phyloP scores from a whole-genome alignment of 345 rosid genomes.

The Turnera subulata region DNA sequence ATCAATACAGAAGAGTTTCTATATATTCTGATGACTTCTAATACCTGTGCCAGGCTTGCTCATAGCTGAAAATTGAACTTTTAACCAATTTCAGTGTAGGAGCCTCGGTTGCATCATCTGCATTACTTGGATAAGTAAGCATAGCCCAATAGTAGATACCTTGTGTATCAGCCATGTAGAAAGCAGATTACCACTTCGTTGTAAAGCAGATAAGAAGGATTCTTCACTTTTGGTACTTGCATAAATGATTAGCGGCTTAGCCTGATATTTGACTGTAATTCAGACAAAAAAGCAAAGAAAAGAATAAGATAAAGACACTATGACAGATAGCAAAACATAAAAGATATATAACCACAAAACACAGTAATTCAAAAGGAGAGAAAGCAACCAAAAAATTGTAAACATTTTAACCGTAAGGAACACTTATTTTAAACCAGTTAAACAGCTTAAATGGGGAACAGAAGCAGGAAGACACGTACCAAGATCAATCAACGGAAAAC shows the following conservation, averaged over 20 bases:
- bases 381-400: neutral
- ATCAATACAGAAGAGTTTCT: neutral
- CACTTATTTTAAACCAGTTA: neutral
- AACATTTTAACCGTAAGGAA: neutral
- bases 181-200: conserved; percentile 57
- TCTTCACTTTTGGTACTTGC: conserved; percentile 96
- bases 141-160: conserved; percentile 14
- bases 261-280: conserved; percentile 86
- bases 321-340: neutral
- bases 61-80: conserved; percentile 93
- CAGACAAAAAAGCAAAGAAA: conserved; percentile 9
- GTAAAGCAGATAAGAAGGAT: conserved; percentile 71
- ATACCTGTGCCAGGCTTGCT: conserved; percentile 99
- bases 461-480: conserved; percentile 36
- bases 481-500: conserved; percentile 70
- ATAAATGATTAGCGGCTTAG: conserved; percentile 66
- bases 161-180: conserved; percentile 11
- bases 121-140: conserved; percentile 28
- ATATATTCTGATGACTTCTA: conserved; percentile 10
- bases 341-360: neutral
- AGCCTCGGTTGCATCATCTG: conserved; percentile 64
- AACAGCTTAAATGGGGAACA: neutral
- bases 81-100: conserved; percentile 70
- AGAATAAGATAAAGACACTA: conserved; percentile 3
- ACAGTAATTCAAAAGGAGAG: neutral